phyloP scores from a whole-genome alignment of 2,329 filamentous ascomycete genomes.

The Colletotrichum sp. region DNA sequence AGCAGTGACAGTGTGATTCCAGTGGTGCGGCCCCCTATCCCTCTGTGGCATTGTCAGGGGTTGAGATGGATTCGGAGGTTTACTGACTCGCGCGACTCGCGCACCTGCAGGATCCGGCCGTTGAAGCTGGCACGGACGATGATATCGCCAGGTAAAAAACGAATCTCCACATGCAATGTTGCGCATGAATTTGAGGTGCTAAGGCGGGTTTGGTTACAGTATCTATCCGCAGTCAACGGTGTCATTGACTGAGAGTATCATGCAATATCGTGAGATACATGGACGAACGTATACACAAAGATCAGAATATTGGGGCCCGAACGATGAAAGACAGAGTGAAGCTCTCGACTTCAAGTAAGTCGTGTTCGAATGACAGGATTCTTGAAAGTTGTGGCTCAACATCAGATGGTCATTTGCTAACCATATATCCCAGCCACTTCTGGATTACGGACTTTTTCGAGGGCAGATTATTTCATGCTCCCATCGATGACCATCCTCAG shows the following conservation, averaged over 20 bases:
- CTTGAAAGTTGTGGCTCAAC: rapidly evolving
- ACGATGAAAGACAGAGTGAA: background rate
- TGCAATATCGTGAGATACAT: background rate
- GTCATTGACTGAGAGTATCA: background rate
- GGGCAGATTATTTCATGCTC: constrained; percentile 41
- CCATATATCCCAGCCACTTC: background rate
- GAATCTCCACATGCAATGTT: background rate
- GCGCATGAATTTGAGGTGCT: background rate
- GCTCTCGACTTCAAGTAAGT: background rate
- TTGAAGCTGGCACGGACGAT: background rate
- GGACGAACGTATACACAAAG: background rate
- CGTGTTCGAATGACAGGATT: rapidly evolving
- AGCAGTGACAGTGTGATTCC: background rate
- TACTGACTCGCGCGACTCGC: background rate
- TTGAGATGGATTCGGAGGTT: background rate
- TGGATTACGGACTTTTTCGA: constrained; percentile 29
- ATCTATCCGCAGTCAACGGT: background rate
- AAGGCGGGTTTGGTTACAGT: background rate
- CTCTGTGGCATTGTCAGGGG: background rate
- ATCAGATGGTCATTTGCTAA: background rate
- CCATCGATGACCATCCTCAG: constrained; percentile 32
- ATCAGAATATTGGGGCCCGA: background rate
- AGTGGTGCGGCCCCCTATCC: background rate
- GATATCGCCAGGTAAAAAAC: background rate
- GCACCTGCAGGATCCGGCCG: background rate